Evolutionary conservation across 495 filamentous ascomycete species (phyloP).

Genomic region (Lasiosphaeria hispida): DNA sequence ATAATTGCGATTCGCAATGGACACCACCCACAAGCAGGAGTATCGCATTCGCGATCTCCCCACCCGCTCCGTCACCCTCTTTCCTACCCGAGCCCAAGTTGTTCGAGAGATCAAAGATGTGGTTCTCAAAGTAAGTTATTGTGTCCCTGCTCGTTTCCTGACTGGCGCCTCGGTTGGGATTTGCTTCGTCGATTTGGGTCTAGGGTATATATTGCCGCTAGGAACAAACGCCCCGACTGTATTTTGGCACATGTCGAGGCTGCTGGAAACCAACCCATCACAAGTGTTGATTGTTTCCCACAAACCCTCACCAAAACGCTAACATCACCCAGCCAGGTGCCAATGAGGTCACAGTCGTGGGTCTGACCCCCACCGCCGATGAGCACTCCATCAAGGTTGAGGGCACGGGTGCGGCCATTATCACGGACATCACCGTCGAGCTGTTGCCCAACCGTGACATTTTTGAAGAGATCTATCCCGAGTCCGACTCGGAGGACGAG

Average conservation of each 20-base stretch:
- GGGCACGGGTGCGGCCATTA: conserved; percentile 59
- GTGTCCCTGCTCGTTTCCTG: neutral
- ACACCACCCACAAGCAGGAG: conserved; percentile 38
- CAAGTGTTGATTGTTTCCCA: no score
- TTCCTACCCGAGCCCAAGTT: conserved; percentile 59
- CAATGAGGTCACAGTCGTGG: conserved; percentile 64
- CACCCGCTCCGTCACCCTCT: conserved; percentile 61
- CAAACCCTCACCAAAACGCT: no score
- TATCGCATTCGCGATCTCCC: conserved; percentile 53
- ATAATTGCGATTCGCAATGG: conserved; percentile 17
- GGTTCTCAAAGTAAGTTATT: conserved; percentile 47
- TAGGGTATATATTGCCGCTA: no score
- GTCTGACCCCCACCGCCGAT: conserved; percentile 62
- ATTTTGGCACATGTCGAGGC: no score
- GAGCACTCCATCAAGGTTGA: conserved; percentile 70
- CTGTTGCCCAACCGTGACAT: conserved; percentile 58
- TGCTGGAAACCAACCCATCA: no score
- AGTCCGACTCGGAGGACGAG: conserved; percentile 42
- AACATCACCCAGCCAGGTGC: conserved; percentile 47
- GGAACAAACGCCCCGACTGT: no score
- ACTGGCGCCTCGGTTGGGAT: no score
- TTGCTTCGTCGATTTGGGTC: no score
- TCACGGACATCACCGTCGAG: conserved; percentile 65
- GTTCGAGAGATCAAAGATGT: conserved; percentile 62
- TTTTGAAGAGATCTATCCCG: conserved; percentile 56